Percentiles rank a stretch among this genome's conserved stretches.
Evolutionary conservation across 768 basidiomycete genomes (phyloP).

Genomic region (Strobilomyces confusus): DNA sequence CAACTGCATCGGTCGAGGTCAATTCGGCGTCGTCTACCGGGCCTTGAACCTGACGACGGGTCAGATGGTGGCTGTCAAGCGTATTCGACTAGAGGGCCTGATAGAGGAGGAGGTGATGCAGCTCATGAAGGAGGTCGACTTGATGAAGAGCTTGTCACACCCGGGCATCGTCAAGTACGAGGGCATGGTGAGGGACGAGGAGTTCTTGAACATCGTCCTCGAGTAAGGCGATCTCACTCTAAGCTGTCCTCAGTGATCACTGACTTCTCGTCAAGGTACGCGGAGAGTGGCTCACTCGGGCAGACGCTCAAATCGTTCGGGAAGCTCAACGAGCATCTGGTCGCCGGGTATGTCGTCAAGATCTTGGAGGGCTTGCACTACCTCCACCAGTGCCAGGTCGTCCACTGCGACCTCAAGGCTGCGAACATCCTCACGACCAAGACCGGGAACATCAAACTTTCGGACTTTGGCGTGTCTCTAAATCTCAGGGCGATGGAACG

Average conservation of each 20-base stretch:
- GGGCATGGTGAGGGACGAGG: conserved; percentile 87
- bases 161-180: conserved; percentile 98
- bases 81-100: conserved; percentile 85
- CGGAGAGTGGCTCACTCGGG: conserved; percentile 93
- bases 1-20: conserved; percentile 94
- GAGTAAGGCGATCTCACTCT: conserved; percentile 56
- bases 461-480: conserved; percentile 96
- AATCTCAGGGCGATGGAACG: conserved; percentile 88
- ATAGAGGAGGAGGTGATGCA: conserved; percentile 87
- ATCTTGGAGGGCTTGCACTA: conserved; percentile 95
- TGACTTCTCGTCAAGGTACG: conserved; percentile 57
- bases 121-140: conserved; percentile 91
- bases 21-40: conserved; percentile 94
- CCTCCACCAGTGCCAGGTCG: conserved; percentile 83
- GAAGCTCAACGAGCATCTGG: conserved; percentile 86
- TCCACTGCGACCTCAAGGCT: conserved; percentile 97
- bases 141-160: conserved; percentile 87
- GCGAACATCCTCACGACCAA: conserved; percentile 99
- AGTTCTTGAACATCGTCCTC: conserved; percentile 87
- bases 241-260: conserved; percentile 1
- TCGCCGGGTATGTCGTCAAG: conserved; percentile 92
- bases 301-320: conserved; percentile 93
- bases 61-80: conserved; percentile 99
- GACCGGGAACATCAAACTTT: conserved; percentile 94
- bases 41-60: conserved; percentile 92